Conservation (phyloP, 108 stramenopile species). For the Fragilaria radians region DNA sequence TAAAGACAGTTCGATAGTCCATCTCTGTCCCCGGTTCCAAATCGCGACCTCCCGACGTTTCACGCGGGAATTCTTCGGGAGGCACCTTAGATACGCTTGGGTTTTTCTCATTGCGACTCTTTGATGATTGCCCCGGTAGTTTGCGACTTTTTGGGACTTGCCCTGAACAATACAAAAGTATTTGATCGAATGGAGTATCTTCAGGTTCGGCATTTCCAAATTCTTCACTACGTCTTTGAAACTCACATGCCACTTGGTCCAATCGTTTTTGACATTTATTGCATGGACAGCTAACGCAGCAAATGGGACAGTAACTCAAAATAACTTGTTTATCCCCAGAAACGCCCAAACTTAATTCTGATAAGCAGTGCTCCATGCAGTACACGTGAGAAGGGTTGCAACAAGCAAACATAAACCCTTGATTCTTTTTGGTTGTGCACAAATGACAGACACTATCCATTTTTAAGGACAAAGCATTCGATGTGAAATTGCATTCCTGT, state of each 20-base stretch:
- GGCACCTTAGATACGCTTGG: slow-evolving; percentile 46
- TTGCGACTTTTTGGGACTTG: not conserved
- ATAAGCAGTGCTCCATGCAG: slow-evolving; percentile 46
- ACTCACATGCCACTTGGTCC: slow-evolving; percentile 15
- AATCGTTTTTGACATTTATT: not conserved
- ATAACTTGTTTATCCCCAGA: not conserved
- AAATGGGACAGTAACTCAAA: slow-evolving; percentile 32
- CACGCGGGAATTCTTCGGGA: slow-evolving; percentile 55
- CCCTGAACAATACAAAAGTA: slow-evolving; percentile 4
- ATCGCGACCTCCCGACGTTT: slow-evolving; percentile 39
- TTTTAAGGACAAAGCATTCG: not conserved
- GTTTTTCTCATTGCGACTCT: slow-evolving; percentile 3
- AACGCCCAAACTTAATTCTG: slow-evolving; percentile 3
- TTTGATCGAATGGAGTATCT: not conserved
- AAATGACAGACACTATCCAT: slow-evolving; percentile 52
- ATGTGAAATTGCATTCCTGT: slow-evolving; percentile 1
- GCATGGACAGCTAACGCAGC: slow-evolving; percentile 12
- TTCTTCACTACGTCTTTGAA: slow-evolving; percentile 6
- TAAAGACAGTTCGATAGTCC: slow-evolving; percentile 47
- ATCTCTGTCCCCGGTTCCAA: slow-evolving; percentile 39
- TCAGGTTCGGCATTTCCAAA: not conserved
- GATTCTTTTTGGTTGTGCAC: slow-evolving; percentile 39
- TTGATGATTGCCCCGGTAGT: not conserved
- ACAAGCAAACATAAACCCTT: slow-evolving; percentile 43
- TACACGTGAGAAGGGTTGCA: slow-evolving; percentile 27